A percentile compares a stretch with the other conserved stretches of the same genome.
These are phyloP conservation scores for Volvariella volvacea DNA, from an alignment of 1,284 basidiomycete species.

Conservation along the genomic window DNA sequence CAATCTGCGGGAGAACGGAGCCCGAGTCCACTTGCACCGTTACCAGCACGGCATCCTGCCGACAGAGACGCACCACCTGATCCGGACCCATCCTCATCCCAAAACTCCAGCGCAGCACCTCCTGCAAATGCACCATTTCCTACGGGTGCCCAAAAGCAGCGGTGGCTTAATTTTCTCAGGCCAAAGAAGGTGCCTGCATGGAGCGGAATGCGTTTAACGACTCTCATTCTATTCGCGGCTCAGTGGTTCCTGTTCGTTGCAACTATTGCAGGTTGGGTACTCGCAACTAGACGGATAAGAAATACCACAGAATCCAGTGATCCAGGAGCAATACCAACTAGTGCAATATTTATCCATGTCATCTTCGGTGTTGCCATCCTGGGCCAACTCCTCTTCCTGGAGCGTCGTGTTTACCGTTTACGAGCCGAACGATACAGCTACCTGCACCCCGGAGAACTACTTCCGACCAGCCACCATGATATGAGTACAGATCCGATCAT, in stretches of 20 bases:
- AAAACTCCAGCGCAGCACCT: constrained; percentile 15
- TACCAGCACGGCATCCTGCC: constrained; percentile 48
- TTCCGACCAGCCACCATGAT: constrained; percentile 35
- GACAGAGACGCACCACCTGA: constrained; percentile 33
- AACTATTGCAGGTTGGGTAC: constrained; percentile 50
- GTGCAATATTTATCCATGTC: constrained; percentile 52
- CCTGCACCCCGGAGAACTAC: constrained; percentile 49
- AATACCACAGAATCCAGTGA: constrained; percentile 10
- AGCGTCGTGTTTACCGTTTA: constrained; percentile 53
- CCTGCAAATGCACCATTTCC: constrained; percentile 13
- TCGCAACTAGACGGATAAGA: constrained; percentile 26
- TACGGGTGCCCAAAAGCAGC: constrained; percentile 18
- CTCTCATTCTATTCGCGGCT: constrained; percentile 35
- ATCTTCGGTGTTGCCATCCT: constrained; percentile 44
- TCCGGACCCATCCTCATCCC: constrained; percentile 12
- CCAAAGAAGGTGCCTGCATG: constrained; percentile 30
- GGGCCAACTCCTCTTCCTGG: constrained; percentile 52
- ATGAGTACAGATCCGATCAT: constrained; percentile 26
- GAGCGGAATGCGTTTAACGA: constrained; percentile 39
- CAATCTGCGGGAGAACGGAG: no score
- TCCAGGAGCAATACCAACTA: constrained; percentile 15
- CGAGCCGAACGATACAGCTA: constrained; percentile 59
- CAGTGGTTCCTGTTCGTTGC: constrained; percentile 40
- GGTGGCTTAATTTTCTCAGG: constrained; percentile 33
- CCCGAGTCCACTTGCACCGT: constrained; percentile 12